A percentile compares a stretch with the other conserved stretches of the same genome.
phyloP scores from a whole-genome alignment of 257 asterid species.

The Gentiana dahurica region DNA sequence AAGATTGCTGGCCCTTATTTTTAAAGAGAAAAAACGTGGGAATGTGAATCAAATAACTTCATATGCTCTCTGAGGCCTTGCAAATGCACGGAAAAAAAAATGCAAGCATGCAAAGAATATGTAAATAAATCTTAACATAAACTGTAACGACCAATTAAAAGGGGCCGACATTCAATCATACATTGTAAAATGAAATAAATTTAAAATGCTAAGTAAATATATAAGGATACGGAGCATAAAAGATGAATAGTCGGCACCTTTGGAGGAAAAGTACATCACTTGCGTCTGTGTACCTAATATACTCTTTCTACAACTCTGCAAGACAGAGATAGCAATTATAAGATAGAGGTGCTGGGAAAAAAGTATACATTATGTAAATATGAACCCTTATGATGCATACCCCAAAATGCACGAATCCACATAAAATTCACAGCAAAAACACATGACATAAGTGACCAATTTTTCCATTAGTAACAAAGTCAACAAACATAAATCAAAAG shows the following conservation, averaged over 20 bases:
- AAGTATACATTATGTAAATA: background rate
- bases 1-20: too few species aligned
- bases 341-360: too few species aligned
- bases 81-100: too few species aligned
- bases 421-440: background rate
- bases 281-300: constrained; percentile 33
- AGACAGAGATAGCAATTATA: background rate
- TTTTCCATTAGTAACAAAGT: too few species aligned
- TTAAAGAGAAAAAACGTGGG: too few species aligned
- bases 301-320: constrained; percentile 39
- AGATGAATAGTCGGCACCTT: constrained; percentile 28
- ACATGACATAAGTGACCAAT: background rate
- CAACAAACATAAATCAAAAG: too few species aligned
- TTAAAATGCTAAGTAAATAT: constrained; percentile 4
- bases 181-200: background rate
- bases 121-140: background rate
- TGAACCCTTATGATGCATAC: background rate
- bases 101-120: background rate
- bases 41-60: too few species aligned
- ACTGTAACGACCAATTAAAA: background rate
- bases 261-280: constrained; percentile 40
- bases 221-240: background rate
- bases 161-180: background rate
- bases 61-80: too few species aligned
- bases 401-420: background rate